Percentiles rank a stretch among this genome's conserved stretches.
Evolutionary conservation across 2,329 filamentous ascomycete genomes (phyloP).

Genomic region (Teratosphaeria destructans): DNA sequence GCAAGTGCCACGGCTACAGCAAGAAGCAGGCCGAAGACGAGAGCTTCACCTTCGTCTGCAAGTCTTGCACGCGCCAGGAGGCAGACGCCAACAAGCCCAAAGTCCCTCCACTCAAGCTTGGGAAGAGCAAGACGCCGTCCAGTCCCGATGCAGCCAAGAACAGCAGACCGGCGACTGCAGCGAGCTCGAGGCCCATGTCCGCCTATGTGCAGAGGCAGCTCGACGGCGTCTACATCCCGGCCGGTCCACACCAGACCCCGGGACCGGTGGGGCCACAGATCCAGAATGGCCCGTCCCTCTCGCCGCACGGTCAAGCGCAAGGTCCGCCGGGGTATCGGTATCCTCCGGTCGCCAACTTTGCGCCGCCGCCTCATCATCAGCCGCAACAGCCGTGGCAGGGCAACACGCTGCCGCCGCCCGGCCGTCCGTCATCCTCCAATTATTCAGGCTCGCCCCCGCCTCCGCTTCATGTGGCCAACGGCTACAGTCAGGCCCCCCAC

Average conservation of each 20-base stretch:
- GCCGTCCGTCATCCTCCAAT: conserved; percentile 9
- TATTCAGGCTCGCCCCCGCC: conserved; percentile 13
- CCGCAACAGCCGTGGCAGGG: conserved; percentile 23
- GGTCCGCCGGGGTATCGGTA: conserved; percentile 30
- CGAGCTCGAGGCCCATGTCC: not conserved
- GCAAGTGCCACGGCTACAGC: conserved; percentile 74
- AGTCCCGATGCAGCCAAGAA: conserved; percentile 10
- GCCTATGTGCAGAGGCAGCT: conserved; percentile 19
- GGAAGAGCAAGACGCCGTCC: conserved; percentile 18
- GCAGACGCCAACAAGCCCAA: conserved; percentile 53
- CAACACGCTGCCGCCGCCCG: conserved; percentile 12
- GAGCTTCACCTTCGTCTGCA: conserved; percentile 81
- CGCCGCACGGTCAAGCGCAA: conserved; percentile 34
- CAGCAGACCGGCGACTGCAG: not conserved
- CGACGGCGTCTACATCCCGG: conserved; percentile 7
- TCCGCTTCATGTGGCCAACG: conserved; percentile 10
- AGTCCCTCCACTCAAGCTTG: conserved; percentile 50
- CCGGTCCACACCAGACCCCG: conserved; percentile 5
- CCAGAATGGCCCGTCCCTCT: conserved; percentile 34
- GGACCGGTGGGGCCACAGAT: conserved; percentile 17
- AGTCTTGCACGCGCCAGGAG: conserved; percentile 60
- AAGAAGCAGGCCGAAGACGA: conserved; percentile 70
- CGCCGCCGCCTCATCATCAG: conserved; percentile 13
- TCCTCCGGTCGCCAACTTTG: conserved; percentile 21
- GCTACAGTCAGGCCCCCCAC: conserved; percentile 14